Percentiles rank a stretch among this genome's conserved stretches.
Conservation (phyloP, 179 eudicot species). For the Nepenthes alata region DNA sequence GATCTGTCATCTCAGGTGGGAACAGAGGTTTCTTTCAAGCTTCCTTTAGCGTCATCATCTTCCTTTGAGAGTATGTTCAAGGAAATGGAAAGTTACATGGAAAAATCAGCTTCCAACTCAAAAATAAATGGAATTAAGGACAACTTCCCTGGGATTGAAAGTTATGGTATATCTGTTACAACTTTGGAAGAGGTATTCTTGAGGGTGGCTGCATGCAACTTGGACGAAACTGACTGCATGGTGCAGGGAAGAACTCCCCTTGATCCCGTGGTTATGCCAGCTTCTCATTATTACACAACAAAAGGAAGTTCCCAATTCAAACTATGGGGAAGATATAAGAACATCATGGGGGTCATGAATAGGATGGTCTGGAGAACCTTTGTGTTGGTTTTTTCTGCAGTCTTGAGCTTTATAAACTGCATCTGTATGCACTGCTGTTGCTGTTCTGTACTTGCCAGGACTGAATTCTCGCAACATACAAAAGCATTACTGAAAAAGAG, state of each 20-base stretch:
- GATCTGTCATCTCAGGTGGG: constrained; percentile 57
- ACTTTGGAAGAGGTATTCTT: constrained; percentile 96
- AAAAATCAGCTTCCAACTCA: constrained; percentile 30
- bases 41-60: constrained; percentile 81
- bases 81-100: constrained; percentile 80
- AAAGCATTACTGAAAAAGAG: constrained; percentile 82
- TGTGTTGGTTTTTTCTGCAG: constrained; percentile 32
- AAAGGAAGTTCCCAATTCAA: constrained; percentile 24
- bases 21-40: constrained; percentile 83
- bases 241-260: constrained; percentile 22
- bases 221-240: constrained; percentile 41
- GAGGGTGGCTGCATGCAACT: constrained; percentile 84
- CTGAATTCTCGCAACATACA: constrained; percentile 87
- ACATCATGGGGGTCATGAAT: constrained; percentile 29
- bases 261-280: constrained; percentile 26
- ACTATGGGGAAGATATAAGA: constrained; percentile 29
- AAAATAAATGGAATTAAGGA: constrained; percentile 22
- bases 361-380: constrained; percentile 38
- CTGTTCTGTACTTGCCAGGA: constrained; percentile 39
- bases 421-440: constrained; percentile 66
- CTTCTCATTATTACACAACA: constrained; percentile 26
- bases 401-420: constrained; percentile 43
- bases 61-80: constrained; percentile 82
- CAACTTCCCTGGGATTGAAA: constrained; percentile 59
- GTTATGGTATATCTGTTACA: constrained; percentile 95